Percentiles rank a stretch among this genome's conserved stretches.
phyloP scores from a whole-genome alignment of 176 grass and related monocot species.

The Coix lacrymajobi region DNA sequence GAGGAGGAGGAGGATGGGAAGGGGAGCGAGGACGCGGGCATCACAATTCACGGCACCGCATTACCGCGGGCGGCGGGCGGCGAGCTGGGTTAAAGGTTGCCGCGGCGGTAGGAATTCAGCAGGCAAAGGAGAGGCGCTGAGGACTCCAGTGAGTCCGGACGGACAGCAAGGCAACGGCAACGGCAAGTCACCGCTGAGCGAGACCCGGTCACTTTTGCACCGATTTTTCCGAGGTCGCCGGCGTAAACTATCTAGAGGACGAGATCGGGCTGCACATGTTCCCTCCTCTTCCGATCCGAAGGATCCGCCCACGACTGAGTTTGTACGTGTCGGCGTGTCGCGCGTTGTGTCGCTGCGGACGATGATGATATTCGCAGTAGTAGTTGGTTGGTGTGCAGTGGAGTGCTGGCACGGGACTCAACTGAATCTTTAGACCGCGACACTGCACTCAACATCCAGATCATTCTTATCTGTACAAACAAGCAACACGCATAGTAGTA shows the following conservation, averaged over 20 bases:
- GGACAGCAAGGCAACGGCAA: slow-evolving; percentile 1
- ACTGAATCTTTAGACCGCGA: neutral
- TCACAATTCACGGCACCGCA: neutral
- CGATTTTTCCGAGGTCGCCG: neutral
- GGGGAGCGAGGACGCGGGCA: neutral
- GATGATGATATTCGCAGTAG: neutral
- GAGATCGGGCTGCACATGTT: neutral
- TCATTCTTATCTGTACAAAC: neutral
- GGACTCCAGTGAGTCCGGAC: neutral
- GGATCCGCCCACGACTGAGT: neutral
- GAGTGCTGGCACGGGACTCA: neutral
- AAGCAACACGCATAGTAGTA: neutral
- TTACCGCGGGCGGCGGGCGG: slow-evolving; percentile 1
- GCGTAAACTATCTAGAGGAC: neutral
- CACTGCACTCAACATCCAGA: neutral
- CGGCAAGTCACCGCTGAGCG: neutral
- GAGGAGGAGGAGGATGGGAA: neutral
- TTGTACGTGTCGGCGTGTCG: slow-evolving; percentile 30
- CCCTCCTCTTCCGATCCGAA: neutral
- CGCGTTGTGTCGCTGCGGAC: neutral
- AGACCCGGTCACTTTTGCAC: neutral
- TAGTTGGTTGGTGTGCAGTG: neutral
- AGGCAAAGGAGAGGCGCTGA: slow-evolving; percentile 6
- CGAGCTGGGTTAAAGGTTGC: neutral
- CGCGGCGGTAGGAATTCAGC: neutral